Conservation (phyloP, 2,329 filamentous ascomycete genomes). For the Beauveria sp. region DNA sequence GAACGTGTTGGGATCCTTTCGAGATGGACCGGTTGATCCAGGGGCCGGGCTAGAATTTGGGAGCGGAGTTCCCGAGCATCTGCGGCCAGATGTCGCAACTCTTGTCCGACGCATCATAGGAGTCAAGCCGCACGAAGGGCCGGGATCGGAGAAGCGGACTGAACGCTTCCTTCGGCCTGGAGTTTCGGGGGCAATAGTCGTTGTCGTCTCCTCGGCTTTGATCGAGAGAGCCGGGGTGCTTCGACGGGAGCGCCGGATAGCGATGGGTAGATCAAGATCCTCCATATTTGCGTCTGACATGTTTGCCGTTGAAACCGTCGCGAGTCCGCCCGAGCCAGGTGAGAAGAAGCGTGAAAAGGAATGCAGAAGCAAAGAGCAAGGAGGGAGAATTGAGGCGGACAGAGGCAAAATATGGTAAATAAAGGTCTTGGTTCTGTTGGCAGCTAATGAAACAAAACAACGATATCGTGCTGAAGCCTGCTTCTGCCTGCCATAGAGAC, state of each 20-base stretch:
- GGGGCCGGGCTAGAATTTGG: conserved; percentile 12
- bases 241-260: conserved; percentile 47
- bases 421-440: background rate
- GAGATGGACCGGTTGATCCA: conserved; percentile 17
- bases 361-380: background rate
- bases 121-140: conserved; percentile 47
- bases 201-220: conserved; percentile 16
- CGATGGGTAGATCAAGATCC: conserved; percentile 42
- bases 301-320: background rate
- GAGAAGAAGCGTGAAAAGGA: background rate
- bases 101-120: conserved; percentile 49
- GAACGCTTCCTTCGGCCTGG: conserved; percentile 33
- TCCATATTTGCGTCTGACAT: conserved; percentile 23
- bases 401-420: background rate
- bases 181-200: conserved; percentile 16
- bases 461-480: background rate
- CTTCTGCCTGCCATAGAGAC: conserved; percentile 12
- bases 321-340: background rate
- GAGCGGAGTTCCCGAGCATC: conserved; percentile 39
- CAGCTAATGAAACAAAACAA: conserved; percentile 11
- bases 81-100: conserved; percentile 31
- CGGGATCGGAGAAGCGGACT: conserved; percentile 55
- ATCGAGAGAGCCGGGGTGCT: conserved; percentile 27
- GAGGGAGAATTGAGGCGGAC: background rate
- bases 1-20: conserved; percentile 12